A percentile compares a stretch with the other conserved stretches of the same genome.
These are phyloP conservation scores for Daldinia childiae DNA, from an alignment of 495 filamentous ascomycete species.

Conservation along the genomic window DNA sequence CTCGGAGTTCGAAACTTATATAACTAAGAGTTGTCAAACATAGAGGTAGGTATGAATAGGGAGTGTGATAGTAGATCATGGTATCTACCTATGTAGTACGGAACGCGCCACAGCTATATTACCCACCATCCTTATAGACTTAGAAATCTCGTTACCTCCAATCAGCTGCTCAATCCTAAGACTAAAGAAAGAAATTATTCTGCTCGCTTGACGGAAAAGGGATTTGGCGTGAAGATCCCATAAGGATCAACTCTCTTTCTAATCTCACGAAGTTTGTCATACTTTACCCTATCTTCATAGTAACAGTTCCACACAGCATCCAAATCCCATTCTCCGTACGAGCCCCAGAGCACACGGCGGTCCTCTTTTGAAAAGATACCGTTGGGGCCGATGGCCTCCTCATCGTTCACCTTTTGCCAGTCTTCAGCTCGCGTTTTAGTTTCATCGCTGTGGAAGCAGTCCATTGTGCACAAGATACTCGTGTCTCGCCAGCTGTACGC, in stretches of 20 bases:
- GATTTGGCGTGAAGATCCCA: slow-evolving; percentile 51
- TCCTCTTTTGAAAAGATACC: slow-evolving; percentile 52
- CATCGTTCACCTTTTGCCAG: slow-evolving; percentile 52
- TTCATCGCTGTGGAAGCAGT: slow-evolving; percentile 49
- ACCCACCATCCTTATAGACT: background rate
- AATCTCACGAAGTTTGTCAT: slow-evolving; percentile 49
- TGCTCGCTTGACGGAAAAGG: slow-evolving; percentile 48
- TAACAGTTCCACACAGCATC: slow-evolving; percentile 49
- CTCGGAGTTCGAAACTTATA: slow-evolving; percentile 9
- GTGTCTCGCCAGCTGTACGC: slow-evolving; percentile 55
- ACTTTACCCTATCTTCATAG: slow-evolving; percentile 51
- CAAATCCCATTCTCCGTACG: slow-evolving; percentile 50
- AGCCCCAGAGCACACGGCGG: slow-evolving; percentile 52
- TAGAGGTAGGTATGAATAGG: background rate
- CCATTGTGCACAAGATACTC: slow-evolving; percentile 44
- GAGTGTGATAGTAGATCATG: background rate
- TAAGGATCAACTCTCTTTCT: slow-evolving; percentile 49
- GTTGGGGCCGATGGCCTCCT: slow-evolving; percentile 46
- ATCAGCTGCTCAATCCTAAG: background rate
- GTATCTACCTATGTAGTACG: background rate
- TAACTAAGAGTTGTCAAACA: background rate
- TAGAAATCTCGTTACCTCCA: background rate
- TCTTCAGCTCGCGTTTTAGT: slow-evolving; percentile 46
- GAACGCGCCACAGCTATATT: background rate
- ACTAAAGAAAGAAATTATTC: background rate